A percentile compares a stretch with the other conserved stretches of the same genome.
Conservation (phyloP, 768 basidiomycete species). For the Lactarius tabidus region DNA sequence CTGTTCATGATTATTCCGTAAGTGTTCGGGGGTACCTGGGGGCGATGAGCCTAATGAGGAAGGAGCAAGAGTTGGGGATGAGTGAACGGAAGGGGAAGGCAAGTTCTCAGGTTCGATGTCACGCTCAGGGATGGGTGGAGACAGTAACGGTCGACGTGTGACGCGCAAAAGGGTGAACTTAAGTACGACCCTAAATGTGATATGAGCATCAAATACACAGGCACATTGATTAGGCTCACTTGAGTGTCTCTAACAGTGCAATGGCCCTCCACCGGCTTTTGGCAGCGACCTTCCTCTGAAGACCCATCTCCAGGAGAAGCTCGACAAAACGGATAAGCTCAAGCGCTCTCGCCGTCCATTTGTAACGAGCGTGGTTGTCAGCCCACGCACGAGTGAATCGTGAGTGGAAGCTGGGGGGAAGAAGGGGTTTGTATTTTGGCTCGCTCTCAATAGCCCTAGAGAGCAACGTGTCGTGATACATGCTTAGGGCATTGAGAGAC, state of each 20-base stretch:
- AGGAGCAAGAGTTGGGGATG: conserved; percentile 58
- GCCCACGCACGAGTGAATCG: conserved; percentile 90
- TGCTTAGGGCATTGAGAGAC: conserved; percentile 78
- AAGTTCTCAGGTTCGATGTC: conserved; percentile 77
- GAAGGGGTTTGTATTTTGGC: conserved; percentile 68
- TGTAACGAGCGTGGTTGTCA: conserved; percentile 64
- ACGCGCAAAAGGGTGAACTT: conserved; percentile 68
- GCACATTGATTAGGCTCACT: conserved; percentile 49
- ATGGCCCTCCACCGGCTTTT: conserved; percentile 72
- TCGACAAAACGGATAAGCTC: conserved; percentile 78
- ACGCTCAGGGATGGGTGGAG: conserved; percentile 80
- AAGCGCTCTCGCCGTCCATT: conserved; percentile 70
- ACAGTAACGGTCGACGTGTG: conserved; percentile 72
- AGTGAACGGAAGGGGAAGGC: conserved; percentile 41
- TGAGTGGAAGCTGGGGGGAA: conserved; percentile 73
- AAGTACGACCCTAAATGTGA: conserved; percentile 57
- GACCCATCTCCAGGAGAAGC: conserved; percentile 85
- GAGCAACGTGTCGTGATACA: conserved; percentile 95
- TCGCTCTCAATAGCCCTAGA: conserved; percentile 57
- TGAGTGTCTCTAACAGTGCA: conserved; percentile 73
- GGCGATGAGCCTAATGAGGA: conserved; percentile 54
- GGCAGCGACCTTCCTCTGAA: conserved; percentile 64
- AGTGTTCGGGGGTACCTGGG: conserved; percentile 68
- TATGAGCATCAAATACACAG: conserved; percentile 13
- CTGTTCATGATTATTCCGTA: conserved; percentile 71